Base-by-base conservation (phyloP, 2,329 filamentous ascomycete genomes). In the Neopestalotiopsis rosae region DNA sequence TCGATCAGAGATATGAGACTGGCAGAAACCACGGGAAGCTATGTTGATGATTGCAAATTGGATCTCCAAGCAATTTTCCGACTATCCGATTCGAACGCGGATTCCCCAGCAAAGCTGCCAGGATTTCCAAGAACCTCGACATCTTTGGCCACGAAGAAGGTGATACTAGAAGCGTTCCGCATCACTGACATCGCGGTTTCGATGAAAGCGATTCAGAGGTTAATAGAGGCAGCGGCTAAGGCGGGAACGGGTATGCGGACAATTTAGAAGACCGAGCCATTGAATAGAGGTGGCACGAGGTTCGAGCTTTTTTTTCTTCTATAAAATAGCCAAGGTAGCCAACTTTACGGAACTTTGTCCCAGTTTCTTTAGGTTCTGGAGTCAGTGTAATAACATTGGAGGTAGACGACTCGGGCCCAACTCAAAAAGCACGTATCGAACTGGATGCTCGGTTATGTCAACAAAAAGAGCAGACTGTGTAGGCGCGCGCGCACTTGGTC, bases 41-140 rank as follows among this genome's bases (percentile, higher is more conserved):
- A 66, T 34, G 20, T 61, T 20, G 62, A 67, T 45, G 72, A 78
- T 63, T 74, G 68, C 67, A 71, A 70, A 34, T 68, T 74, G 28
- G 76, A 78, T 57, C 69, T 76, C 40, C 57, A 72, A 52, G 52
- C 65, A 28, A 75, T 78, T 30, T 67, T 72, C 3, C 68, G 61
- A 24, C 72, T 68, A 7, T 70, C 68, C n/a, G 40, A 72, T 14
- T 4, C 28, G 7, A 5, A 58, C 56, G n/a, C 57, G 24, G 28
- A 24, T 12, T 59, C 57, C 4, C 12, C 10, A 12, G 24, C 30
- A 13, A 10, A 34, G n/a, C 13, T 7, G 7, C 30, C 57, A 49
- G 12, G 6, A 24, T 17, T 30, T 1, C 2, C 10, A 32, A 12
- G 9, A 20, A 52, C 14, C 20, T 42, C 17, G 34, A n/a, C n/a